Evolutionary conservation across 2,329 filamentous ascomycete species (phyloP), one percentile per base, ranked within the genome.

Genomic region (Leptosphaerulina australis): DNA sequence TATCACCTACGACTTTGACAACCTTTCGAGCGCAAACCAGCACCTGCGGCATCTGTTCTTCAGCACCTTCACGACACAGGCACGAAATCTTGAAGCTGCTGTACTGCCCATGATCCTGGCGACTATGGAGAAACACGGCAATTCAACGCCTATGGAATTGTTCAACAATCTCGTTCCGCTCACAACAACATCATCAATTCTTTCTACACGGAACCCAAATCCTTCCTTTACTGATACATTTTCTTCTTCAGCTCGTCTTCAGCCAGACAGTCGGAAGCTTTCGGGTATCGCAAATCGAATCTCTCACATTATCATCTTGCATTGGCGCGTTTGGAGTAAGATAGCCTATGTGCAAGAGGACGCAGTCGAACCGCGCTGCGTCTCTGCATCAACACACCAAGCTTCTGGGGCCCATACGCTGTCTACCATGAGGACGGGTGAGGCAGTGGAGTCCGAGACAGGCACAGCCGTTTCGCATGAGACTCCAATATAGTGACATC

Each of bases 251-350:
- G 38, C 43, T n/a, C 35, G 50, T n/a, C 21, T 55, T 7, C 56
- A 55, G 2, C 51, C 54, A 1, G 54, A 66, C 18, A 47, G 54
- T 8, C 74, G 59, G 26, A 66, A 73, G 22, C 61, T 88, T 28
- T 79, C 81, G 33, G 86, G 91, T 50, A 83, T 96, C 70, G 85
- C 90, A 1, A 87, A 86, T 34, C 85, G 90, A 35, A 80, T 96
- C 40, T 87, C 90, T 5, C 93, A 97, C 66, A 84, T 97, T 34
- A 85, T 89, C 11, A 81, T 94, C 5, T 76, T 97, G 18, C 91
- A 97, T 73, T 97, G 92, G 91, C 83, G 90, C 38, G 88, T 96
- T 3, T 97, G 92, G 91, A 83, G 83, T 1, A 83, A 84, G 2
- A 77, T 96, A 44, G 84, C 88, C 10, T 96, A 96, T 68, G 48